phyloP scores from a whole-genome alignment of 1,284 basidiomycete genomes.

The Sanghuangporus weigelae region DNA sequence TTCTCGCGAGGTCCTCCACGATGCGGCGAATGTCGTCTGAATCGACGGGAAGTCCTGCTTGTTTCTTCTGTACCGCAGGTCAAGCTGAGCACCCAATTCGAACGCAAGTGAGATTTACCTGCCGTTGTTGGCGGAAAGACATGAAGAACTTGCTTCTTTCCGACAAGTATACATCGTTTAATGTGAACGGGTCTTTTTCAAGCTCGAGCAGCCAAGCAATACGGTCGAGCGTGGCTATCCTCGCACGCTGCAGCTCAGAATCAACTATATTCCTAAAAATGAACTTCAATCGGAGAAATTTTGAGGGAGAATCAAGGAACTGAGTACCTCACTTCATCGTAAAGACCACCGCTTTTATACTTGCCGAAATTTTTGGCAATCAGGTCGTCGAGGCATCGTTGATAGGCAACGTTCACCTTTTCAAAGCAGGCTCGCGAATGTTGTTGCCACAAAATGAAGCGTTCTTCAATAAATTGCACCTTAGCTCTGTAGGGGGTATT shows the following conservation, averaged over 20 bases:
- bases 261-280: slow-evolving; percentile 22
- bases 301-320: not conserved
- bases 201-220: slow-evolving; percentile 28
- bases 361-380: slow-evolving; percentile 27
- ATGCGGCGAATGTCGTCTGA: not conserved
- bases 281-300: no score
- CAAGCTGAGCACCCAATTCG: not conserved
- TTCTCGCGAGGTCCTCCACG: slow-evolving; percentile 16
- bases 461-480: slow-evolving; percentile 22
- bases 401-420: slow-evolving; percentile 22
- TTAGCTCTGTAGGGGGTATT: slow-evolving; percentile 32
- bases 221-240: slow-evolving; percentile 20
- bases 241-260: slow-evolving; percentile 25
- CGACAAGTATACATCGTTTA: not conserved
- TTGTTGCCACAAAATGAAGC: slow-evolving; percentile 30
- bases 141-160: not conserved
- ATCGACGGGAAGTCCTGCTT: not conserved
- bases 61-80: not conserved
- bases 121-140: not conserved
- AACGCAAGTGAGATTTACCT: not conserved
- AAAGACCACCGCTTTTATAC: slow-evolving; percentile 25
- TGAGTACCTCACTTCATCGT: slow-evolving; percentile 25
- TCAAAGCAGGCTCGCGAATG: slow-evolving; percentile 29
- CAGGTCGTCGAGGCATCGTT: slow-evolving; percentile 20
- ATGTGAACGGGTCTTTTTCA: slow-evolving; percentile 22